Conservation (phyloP, 2,329 filamentous ascomycete species). For the Seiridium unicorne region DNA sequence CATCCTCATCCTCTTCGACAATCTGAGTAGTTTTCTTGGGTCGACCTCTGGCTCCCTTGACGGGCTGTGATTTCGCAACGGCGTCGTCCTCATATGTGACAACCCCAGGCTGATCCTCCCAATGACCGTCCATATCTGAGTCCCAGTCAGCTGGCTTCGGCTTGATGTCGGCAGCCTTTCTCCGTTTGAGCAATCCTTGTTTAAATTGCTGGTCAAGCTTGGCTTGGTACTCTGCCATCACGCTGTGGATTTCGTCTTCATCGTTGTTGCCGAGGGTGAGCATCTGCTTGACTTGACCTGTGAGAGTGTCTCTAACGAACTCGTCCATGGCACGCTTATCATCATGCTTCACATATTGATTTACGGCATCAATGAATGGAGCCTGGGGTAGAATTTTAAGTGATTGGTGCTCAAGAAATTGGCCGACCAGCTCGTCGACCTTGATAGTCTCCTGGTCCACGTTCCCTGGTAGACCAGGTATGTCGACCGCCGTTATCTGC, state of each 20-base stretch:
- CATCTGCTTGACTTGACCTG: constrained; percentile 68
- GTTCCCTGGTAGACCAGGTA: constrained; percentile 64
- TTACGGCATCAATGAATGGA: constrained; percentile 88
- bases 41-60: constrained; percentile 32
- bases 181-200: constrained; percentile 57
- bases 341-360: constrained; percentile 90
- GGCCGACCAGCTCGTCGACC: constrained; percentile 83
- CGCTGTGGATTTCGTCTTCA: constrained; percentile 55
- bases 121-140: constrained; percentile 81
- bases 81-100: constrained; percentile 41
- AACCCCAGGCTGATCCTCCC: constrained; percentile 74
- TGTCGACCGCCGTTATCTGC: constrained; percentile 31
- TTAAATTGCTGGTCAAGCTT: constrained; percentile 71
- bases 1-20: constrained; percentile 19
- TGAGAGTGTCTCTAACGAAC: constrained; percentile 71
- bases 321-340: constrained; percentile 89
- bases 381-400: constrained; percentile 92
- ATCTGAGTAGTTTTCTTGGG: constrained; percentile 28
- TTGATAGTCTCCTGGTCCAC: constrained; percentile 74
- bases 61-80: constrained; percentile 30
- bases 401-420: constrained; percentile 83
- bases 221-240: constrained; percentile 71
- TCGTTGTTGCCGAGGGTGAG: constrained; percentile 66
- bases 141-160: constrained; percentile 83
- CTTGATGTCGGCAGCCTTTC: constrained; percentile 61